Evolutionary conservation across 306 rosid species (phyloP), one percentile per base, ranked within the genome.

Genomic region (Inga laurina): DNA sequence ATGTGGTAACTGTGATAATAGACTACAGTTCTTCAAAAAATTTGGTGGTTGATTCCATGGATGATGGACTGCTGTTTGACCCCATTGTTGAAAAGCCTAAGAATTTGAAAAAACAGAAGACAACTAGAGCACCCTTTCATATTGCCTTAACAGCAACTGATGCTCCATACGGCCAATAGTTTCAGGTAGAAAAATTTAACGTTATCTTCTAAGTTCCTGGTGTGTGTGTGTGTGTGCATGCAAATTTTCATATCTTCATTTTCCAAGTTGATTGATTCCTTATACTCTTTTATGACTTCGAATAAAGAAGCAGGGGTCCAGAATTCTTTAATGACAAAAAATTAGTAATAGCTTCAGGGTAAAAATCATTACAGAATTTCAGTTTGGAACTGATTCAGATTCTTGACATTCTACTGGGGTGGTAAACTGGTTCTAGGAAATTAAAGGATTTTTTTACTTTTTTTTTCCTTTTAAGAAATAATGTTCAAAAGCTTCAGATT

Each of bases 131-230:
- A 65, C 91, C 88, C 9, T 96, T 89, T 87, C 99, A 96, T 82
- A 88, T 96, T 74, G 97, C 97, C 34, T 90, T 96, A 84, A 96
- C 99, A 6, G 98, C 99, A 18, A 96, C 99, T 0, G 98, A 92
- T 86, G 97, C 94, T 80, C 85, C 93, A 32, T 96, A 96, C 76
- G 91, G 91, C 88, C 84, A 91, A 90, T 97, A 98, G 98, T 27
- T 27, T 27, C 27, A 27, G 0, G 27, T 27, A 27, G 27, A 27
- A 27, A 27, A 27, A 27, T 27, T 27, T 27, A 27, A 27, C 27
- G 27, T 27, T 27, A 27, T 27, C 27, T 27, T 27, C 27, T 27
- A 27, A 27, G 27, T 27, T 27, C 27, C 27, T 27, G 0, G 27
- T 27, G 27, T 27, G 27, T 27, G 27, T 27, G 27, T 27, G n/a